phyloP scores from a whole-genome alignment of 306 rosid genomes.

The Cicer cuneatum region DNA sequence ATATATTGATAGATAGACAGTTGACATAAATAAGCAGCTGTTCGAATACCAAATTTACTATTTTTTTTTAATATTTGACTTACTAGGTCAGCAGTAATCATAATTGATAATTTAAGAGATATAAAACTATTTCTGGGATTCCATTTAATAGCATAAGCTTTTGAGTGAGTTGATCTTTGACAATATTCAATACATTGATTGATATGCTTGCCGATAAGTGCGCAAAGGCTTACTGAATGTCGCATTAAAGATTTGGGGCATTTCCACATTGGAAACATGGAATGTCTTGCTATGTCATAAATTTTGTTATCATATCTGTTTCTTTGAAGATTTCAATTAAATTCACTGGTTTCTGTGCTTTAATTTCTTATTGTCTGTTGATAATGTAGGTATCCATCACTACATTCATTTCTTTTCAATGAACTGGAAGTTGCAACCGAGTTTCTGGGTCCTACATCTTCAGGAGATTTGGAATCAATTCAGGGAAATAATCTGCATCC shows the following conservation, averaged over 20 bases:
- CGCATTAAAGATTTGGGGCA: neutral
- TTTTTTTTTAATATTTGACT: neutral
- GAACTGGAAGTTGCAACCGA: conserved; percentile 86
- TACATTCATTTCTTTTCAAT: conserved; percentile 80
- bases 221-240: neutral
- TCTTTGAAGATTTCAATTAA: neutral
- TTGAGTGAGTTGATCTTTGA: neutral
- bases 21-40: neutral
- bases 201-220: neutral
- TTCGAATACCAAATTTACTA: neutral
- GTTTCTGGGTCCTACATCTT: conserved; percentile 61
- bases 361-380: conserved; percentile 22
- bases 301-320: neutral
- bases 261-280: neutral
- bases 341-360: conserved; percentile 12
- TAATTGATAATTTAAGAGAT: neutral
- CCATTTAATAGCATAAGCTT: neutral
- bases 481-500: conserved; percentile 87
- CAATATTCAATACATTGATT: neutral
- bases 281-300: neutral
- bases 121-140: neutral
- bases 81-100: neutral
- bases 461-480: conserved; percentile 60
- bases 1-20: neutral
- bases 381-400: conserved; percentile 73